Evolutionary conservation across 306 rosid genomes (phyloP), one percentile per base, ranked within the genome.

Genomic region (Trichosanthes cucumerina): DNA sequence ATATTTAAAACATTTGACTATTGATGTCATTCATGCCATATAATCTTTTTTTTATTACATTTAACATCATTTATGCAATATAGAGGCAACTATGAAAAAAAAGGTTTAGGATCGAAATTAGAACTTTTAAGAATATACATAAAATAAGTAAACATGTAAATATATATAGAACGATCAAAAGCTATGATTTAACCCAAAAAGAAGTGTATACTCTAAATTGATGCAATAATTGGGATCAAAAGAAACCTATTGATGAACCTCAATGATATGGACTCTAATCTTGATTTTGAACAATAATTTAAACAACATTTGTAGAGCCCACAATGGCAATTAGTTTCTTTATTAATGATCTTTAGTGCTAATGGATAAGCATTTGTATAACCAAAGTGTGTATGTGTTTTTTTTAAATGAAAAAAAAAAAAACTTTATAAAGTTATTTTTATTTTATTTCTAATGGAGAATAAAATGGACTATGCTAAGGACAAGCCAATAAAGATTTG

Each of bases 401-500:
- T n/a, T 19, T 1, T 38, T 9, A 7, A 36, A 38, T 16, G 24
- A 34, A 75, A 52, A 16, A 75, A 41, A 34, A 75, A 52, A 16
- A 75, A 41, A 7, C 50, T 78, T 76, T 76, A 54, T 80, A 43
- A 79, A 38, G 59, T 76, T 63, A 77, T 4, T 70, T 44, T 70
- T 21, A 70, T 44, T 72, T 71, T 10, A 71, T 44, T 72, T 78
- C 38, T 50, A 65, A 81, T 79, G 11, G 59, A 73, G 41, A 72
- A 83, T 79, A 79, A 79, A 63, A 72, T 79, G 87, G 78, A 84
- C 12, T 78, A 73, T 59, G 78, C 64, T 53, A 82, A 84, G 81
- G 86, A 87, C 88, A 87, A 83, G 56, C 91, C 92, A 87, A 92
- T 88, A 78, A 80, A 44, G 75, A 8, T 78, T 33, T 53, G 80